These are phyloP conservation scores for Tuber brumale DNA, from an alignment of 495 filamentous ascomycete genomes.

Conservation along the genomic window DNA sequence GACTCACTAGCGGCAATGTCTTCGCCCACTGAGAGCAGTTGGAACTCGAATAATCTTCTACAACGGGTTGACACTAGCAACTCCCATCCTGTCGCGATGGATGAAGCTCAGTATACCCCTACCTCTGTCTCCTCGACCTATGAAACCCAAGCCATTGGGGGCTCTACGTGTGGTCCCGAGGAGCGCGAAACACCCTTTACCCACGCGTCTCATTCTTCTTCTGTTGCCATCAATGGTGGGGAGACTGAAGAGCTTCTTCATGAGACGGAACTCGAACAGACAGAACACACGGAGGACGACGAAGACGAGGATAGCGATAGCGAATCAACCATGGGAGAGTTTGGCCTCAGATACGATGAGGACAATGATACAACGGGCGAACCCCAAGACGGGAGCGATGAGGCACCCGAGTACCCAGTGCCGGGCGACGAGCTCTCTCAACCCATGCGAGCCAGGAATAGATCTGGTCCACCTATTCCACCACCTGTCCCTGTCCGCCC, in stretches of 20 bases:
- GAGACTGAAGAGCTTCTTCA: not conserved
- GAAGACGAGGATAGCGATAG: not conserved
- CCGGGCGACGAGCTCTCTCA: not conserved
- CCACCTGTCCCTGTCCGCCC: constrained; percentile 3
- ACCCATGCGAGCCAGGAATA: not conserved
- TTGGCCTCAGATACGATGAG: not conserved
- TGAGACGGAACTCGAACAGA: not conserved
- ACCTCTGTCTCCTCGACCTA: not conserved
- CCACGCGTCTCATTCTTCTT: not conserved
- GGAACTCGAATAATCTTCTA: not conserved
- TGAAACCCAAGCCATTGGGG: not conserved
- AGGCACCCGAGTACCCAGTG: not conserved
- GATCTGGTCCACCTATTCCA: not conserved
- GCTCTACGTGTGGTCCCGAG: too few species aligned
- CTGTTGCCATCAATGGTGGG: not conserved
- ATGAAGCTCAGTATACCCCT: not conserved
- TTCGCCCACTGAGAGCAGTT: not conserved
- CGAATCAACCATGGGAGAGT: not conserved
- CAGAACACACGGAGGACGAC: not conserved
- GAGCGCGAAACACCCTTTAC: rapidly evolving
- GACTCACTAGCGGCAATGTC: not conserved
- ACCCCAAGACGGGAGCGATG: not conserved
- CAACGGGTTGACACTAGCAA: not conserved
- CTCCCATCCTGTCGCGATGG: not conserved
- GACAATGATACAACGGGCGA: not conserved